phyloP scores from a whole-genome alignment of 83 land plant genomes.

The Thuja plicata region DNA sequence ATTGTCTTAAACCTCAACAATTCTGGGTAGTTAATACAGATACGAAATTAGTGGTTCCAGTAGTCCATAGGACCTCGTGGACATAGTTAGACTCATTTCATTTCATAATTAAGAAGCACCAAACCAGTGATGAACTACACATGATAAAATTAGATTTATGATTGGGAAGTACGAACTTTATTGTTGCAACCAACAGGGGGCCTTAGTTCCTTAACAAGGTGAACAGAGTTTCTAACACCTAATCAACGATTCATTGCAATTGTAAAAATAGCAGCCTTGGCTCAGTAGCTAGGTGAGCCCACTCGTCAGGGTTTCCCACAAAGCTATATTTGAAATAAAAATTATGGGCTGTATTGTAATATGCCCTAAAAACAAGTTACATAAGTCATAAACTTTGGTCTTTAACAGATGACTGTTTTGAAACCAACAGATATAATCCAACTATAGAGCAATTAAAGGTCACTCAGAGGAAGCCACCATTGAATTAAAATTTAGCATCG shows the following conservation, averaged over 20 bases:
- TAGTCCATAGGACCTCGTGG: not conserved
- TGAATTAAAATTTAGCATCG: not conserved
- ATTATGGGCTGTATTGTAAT: not conserved
- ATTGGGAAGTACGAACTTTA: not conserved
- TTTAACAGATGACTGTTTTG: not conserved
- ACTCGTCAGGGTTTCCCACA: not conserved
- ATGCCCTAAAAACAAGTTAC: not conserved
- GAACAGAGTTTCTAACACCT: not conserved
- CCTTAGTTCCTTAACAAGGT: not conserved
- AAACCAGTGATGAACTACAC: not conserved
- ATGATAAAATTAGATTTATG: not conserved
- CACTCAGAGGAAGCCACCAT: not conserved
- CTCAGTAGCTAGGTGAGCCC: not conserved
- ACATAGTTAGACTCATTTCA: not conserved
- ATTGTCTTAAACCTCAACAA: not conserved
- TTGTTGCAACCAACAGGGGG: not conserved
- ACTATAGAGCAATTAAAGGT: not conserved
- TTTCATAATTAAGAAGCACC: not conserved
- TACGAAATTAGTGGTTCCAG: not conserved
- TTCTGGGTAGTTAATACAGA: not conserved
- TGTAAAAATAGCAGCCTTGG: not conserved
- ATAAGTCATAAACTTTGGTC: not conserved
- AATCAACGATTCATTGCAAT: not conserved
- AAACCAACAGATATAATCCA: not conserved
- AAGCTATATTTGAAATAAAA: not conserved